Conservation (phyloP, 192 early-diverging fungal genomes). For the Physocladia obscura region DNA sequence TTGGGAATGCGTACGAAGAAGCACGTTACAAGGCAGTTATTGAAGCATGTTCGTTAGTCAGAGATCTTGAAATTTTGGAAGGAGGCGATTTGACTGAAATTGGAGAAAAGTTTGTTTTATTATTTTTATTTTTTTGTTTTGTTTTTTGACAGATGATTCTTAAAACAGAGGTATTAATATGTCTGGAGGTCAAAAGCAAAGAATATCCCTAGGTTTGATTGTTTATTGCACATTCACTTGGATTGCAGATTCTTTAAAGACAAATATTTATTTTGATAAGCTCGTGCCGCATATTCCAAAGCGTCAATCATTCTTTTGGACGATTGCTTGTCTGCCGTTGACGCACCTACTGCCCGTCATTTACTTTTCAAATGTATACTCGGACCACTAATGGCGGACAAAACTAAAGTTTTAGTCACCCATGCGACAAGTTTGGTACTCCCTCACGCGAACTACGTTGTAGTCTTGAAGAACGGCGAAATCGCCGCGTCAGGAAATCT, state of each 20-base stretch:
- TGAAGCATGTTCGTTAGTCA: conserved; percentile 75
- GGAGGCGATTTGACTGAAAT: conserved; percentile 85
- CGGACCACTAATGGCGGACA: conserved; percentile 67
- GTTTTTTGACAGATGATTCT: conserved; percentile 30
- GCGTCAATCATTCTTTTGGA: conserved; percentile 72
- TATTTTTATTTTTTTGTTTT: neutral
- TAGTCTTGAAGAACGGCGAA: conserved; percentile 41
- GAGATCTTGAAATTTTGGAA: conserved; percentile 77
- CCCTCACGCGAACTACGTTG: conserved; percentile 37
- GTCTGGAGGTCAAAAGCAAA: conserved; percentile 37
- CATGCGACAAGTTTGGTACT: conserved; percentile 55
- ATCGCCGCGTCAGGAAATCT: conserved; percentile 18
- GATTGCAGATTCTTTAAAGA: too few relatives aligned
- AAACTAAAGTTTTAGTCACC: conserved; percentile 83
- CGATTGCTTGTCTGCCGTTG: conserved; percentile 84
- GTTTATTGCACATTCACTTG: too few relatives aligned
- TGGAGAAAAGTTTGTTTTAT: conserved; percentile 42
- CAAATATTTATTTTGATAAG: too few relatives aligned
- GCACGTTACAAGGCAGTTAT: conserved; percentile 75
- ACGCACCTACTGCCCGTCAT: conserved; percentile 86
- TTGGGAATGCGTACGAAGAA: conserved; percentile 69
- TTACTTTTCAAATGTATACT: conserved; percentile 73
- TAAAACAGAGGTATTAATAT: conserved; percentile 45
- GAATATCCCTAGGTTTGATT: conserved; percentile 29
- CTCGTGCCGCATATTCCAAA: conserved; percentile 66